Percentiles rank a stretch among this genome's conserved stretches.
These are phyloP conservation scores for Aspergillus bombycis DNA, from an alignment of 2,329 filamentous ascomycete genomes.

Conservation along the genomic window DNA sequence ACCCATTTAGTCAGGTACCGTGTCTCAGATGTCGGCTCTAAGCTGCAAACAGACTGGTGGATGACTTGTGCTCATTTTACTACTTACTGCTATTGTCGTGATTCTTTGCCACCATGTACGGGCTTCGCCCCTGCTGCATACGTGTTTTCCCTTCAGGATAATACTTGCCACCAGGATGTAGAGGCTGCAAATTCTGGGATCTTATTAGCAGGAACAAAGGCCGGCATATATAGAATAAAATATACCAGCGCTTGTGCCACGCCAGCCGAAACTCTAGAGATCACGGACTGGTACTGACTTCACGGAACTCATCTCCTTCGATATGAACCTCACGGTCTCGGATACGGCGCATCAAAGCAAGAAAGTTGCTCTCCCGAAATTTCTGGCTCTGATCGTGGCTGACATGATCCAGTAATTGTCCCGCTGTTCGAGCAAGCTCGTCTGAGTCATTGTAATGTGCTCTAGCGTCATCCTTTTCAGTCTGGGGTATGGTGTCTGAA, in stretches of 20 bases:
- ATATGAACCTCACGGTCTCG: slow-evolving; percentile 73
- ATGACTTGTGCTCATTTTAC: slow-evolving; percentile 12
- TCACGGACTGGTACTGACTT: slow-evolving; percentile 51
- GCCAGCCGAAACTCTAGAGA: slow-evolving; percentile 37
- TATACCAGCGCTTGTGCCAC: slow-evolving; percentile 44
- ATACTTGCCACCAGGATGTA: slow-evolving; percentile 51
- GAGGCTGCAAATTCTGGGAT: slow-evolving; percentile 43
- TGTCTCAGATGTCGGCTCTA: slow-evolving; percentile 4
- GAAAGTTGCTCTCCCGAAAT: slow-evolving; percentile 77
- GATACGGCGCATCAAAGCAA: slow-evolving; percentile 75
- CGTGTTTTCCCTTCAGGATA: slow-evolving; percentile 42
- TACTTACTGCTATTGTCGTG: slow-evolving; percentile 31
- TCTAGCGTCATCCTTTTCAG: slow-evolving; percentile 35
- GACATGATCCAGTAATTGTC: slow-evolving; percentile 69
- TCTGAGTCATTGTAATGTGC: slow-evolving; percentile 57
- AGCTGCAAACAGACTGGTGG: slow-evolving; percentile 13
- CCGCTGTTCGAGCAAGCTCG: slow-evolving; percentile 73
- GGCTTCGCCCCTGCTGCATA: slow-evolving; percentile 17
- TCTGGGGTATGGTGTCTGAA: slow-evolving; percentile 46
- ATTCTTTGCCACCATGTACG: slow-evolving; percentile 7
- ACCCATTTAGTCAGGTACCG: slow-evolving; percentile 10
- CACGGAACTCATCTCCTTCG: slow-evolving; percentile 63
- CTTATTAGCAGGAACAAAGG: slow-evolving; percentile 40
- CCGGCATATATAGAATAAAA: slow-evolving; percentile 30
- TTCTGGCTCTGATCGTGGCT: slow-evolving; percentile 70